Evolutionary conservation across 768 basidiomycete species (phyloP), one percentile per base, ranked within the genome.

Genomic region (Trametes cubensis): DNA sequence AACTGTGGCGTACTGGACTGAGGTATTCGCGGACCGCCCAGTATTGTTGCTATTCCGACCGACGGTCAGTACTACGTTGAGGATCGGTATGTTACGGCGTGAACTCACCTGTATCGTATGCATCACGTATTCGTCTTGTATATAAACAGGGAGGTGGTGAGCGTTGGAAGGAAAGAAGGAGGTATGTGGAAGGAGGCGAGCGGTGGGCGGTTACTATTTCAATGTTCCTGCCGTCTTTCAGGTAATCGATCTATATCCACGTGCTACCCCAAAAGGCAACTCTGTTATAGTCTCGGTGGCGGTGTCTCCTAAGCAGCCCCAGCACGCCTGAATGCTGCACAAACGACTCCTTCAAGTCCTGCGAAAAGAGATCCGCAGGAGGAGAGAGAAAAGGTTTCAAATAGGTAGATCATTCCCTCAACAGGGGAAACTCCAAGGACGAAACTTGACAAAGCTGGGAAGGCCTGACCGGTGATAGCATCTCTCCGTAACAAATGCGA

Each of bases 11-110:
- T 76, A 93, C 92, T 20, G 92, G 92, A 69, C 88, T 90, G 61
- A 98, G 88, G 75, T 96, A 95, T 74, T 98, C 96, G 69, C 96
- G 87, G 61, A 97, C 87, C 17, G 91, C 87, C 88, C 92, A 95
- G 75, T 89, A 89, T 80, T 94, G 92, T 78, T 92, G 90, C 95
- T 95, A 55, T n/a, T 57, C 14, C 49, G 41, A 25, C 45, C 20
- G 20, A 45, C 20, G 30, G 21, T 55, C 47, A 65, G 55, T 14
- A 38, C 5, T 4, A 6, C 44, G 34, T 30, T 3, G 11, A 28
- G 8, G 13, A 10, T 34, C 45, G 53, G 48, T n/a, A 34, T 34
- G 34, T 34, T 13, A 2, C 47, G 14, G n/a, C 13, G 23, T 38
- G 8, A 34, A 30, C n/a, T 25, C 23, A 76, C 81, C 73, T 83